Conservation (phyloP, 73 alveolate species). For the Paramecium primaurelia region DNA sequence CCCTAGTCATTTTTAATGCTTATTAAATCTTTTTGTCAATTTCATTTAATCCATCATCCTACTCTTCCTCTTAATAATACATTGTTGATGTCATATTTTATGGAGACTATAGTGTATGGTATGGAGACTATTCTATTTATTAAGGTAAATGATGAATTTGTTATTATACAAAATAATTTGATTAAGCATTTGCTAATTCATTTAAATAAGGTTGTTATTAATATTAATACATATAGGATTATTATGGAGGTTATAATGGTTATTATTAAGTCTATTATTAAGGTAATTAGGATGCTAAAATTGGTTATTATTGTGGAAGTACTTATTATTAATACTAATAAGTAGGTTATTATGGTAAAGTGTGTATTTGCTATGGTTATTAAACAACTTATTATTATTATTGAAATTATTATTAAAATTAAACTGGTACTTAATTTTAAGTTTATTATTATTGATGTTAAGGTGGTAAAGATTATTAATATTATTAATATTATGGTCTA, state of each 20-base stretch:
- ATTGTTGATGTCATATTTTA: neutral
- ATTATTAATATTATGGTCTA: neutral
- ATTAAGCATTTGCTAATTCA: slow-evolving; percentile 24
- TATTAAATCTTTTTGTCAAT: slow-evolving; percentile 2
- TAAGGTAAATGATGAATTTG: neutral
- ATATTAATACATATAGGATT: neutral
- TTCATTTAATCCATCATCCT: slow-evolving; percentile 1
- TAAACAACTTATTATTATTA: neutral
- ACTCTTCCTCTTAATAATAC: slow-evolving; percentile 7
- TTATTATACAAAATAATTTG: neutral
- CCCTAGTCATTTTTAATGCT: slow-evolving; percentile 26
- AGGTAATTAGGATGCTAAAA: neutral
- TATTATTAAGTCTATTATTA: neutral
- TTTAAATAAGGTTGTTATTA: neutral
- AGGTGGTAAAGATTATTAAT: neutral
- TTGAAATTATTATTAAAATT: neutral
- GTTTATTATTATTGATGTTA: neutral
- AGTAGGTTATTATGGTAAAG: neutral
- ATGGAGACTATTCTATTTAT: slow-evolving; percentile 11
- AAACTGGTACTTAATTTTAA: neutral
- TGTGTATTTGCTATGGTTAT: neutral
- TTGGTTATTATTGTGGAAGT: neutral
- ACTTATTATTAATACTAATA: neutral
- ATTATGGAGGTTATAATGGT: neutral
- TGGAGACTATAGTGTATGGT: neutral